Conservation (phyloP, 805 yeast genomes). For the Dipodascus albidus region DNA sequence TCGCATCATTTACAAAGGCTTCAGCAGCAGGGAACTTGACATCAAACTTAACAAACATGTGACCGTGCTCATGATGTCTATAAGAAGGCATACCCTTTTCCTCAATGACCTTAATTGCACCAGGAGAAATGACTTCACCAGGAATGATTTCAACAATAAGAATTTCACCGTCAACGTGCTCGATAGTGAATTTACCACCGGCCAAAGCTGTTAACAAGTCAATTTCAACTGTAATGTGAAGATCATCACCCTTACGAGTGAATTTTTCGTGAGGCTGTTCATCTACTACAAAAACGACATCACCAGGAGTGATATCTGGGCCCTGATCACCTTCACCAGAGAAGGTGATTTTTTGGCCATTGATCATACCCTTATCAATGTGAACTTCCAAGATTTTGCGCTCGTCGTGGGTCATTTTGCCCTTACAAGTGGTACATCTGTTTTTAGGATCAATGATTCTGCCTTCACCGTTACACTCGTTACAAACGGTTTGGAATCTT, state of each 20-base stretch:
- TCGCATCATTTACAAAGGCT: conserved; percentile 58
- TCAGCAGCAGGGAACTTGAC: conserved; percentile 76
- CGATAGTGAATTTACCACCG: conserved; percentile 83
- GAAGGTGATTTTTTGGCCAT: conserved; percentile 84
- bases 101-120: conserved; percentile 65
- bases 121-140: conserved; percentile 90
- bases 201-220: conserved; percentile 92
- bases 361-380: conserved; percentile 93
- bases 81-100: conserved; percentile 97
- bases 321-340: conserved; percentile 97
- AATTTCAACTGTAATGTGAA: conserved; percentile 72
- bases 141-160: conserved; percentile 73
- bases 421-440: conserved; percentile 77
- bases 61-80: conserved; percentile 81
- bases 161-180: conserved; percentile 89
- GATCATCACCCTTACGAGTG: conserved; percentile 82
- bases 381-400: conserved; percentile 90
- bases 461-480: conserved; percentile 85
- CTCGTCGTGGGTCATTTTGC: conserved; percentile 78
- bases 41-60: conserved; percentile 73
- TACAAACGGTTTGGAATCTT: conserved; percentile 93
- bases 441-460: conserved; percentile 78
- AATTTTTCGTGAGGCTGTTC: conserved; percentile 79
- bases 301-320: conserved; percentile 93
- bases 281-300: conserved; percentile 82